Evolutionary conservation across 805 yeast genomes (phyloP).

Genomic region (Sugiyamaella chiloensis): DNA sequence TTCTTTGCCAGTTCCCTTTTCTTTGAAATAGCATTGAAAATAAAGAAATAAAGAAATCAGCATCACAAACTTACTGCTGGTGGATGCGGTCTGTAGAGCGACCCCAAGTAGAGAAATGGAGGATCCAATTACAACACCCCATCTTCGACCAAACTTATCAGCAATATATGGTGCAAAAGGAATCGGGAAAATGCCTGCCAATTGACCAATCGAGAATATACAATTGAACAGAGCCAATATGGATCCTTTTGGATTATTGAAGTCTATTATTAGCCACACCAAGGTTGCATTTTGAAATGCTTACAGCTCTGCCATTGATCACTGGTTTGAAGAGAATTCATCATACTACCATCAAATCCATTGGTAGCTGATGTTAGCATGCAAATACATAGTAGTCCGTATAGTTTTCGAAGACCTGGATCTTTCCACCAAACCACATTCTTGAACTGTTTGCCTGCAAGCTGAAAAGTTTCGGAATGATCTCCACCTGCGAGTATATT

Average conservation of each 20-base stretch:
- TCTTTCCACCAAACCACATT: not conserved
- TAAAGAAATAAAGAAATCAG: too few species aligned
- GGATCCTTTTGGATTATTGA: conserved; percentile 14
- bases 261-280: too few species aligned
- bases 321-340: conserved; percentile 25
- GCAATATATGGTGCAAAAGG: conserved; percentile 57
- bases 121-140: conserved; percentile 54
- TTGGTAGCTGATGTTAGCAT: not conserved
- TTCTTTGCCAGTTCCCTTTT: too few species aligned
- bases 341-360: conserved; percentile 19
- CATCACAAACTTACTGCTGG: conserved; percentile 27
- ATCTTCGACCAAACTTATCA: conserved; percentile 52
- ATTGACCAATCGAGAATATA: conserved; percentile 70
- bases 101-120: conserved; percentile 57
- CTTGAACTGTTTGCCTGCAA: not conserved
- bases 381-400: not conserved
- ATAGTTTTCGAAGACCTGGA: not conserved
- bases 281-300: too few species aligned
- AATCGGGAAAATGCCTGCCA: conserved; percentile 43
- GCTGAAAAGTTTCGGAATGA: not conserved
- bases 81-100: conserved; percentile 40
- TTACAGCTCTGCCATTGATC: conserved; percentile 4
- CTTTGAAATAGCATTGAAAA: too few species aligned
- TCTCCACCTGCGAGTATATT: not conserved
- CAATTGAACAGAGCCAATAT: conserved; percentile 26